Conservation (phyloP, 2,329 filamentous ascomycete genomes). For the Neocatenulostroma microsporum region DNA sequence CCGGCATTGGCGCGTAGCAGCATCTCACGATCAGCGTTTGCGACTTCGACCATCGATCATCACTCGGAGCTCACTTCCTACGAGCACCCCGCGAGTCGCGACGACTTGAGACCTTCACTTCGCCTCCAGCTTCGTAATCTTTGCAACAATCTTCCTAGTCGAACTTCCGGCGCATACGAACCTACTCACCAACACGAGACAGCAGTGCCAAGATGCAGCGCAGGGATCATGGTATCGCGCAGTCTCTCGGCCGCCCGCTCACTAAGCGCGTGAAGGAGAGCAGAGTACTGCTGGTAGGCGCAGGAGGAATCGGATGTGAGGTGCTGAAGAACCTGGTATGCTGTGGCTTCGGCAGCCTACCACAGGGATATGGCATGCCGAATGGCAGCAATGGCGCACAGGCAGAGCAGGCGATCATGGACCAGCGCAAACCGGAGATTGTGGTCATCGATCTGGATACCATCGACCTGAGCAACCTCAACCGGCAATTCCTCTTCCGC, state of each 20-base stretch:
- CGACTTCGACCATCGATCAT: too few species aligned
- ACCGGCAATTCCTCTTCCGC: slow-evolving; percentile 93
- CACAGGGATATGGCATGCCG: background rate
- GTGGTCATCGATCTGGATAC: slow-evolving; percentile 96
- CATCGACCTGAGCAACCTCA: slow-evolving; percentile 95
- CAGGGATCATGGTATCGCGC: slow-evolving; percentile 36
- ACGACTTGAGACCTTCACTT: too few species aligned
- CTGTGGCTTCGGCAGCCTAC: slow-evolving; percentile 62
- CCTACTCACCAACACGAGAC: too few species aligned
- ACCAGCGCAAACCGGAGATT: slow-evolving; percentile 50
- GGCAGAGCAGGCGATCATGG: slow-evolving; percentile 5
- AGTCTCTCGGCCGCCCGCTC: slow-evolving; percentile 63
- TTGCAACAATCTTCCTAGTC: too few species aligned
- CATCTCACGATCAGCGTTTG: too few species aligned
- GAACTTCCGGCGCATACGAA: too few species aligned
- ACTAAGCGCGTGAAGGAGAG: slow-evolving; percentile 29
- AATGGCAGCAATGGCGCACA: background rate
- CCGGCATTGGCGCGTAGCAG: too few species aligned
- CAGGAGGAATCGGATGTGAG: slow-evolving; percentile 95
- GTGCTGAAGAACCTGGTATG: slow-evolving; percentile 93
- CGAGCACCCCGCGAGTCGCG: too few species aligned
- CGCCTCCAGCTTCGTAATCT: too few species aligned
- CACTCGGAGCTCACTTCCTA: too few species aligned
- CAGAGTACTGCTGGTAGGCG: slow-evolving; percentile 76
- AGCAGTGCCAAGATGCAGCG: slow-evolving; percentile 11